Base-by-base conservation (phyloP, 106 monocot species). In the Phalaenopsis equestris region DNA sequence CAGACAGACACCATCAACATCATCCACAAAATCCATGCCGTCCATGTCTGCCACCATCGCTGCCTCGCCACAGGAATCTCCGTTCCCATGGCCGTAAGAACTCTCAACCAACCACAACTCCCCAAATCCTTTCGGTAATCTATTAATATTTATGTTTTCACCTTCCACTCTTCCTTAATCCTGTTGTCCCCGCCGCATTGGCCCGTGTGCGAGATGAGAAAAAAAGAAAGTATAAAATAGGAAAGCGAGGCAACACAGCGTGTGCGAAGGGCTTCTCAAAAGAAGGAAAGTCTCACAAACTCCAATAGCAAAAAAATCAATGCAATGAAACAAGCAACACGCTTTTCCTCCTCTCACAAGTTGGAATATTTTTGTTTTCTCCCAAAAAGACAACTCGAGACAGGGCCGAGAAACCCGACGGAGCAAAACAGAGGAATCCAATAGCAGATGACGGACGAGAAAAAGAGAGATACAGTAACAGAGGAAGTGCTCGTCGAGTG, bases 41-140 rank as follows among this genome's bases (percentile, higher is more conserved):
- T 76, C 52, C 85, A 46, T 41, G 84, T 86, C 56, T 81, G 49
- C 86, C 89, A 75, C 89, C 89, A 80, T 41, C 72, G 80, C 3
- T 52, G 75, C 23, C 61, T 57, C 12, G 81, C 72, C 36, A 49
- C 47, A 30, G 18, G 78, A 64, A 73, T 85, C 80, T 76, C 67
- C 39, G 58, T 46, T 46, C 82, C 82, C 82, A 75, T 82, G 18
- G 10, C 47, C 73, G 19, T 0, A 9, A 19, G 15, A 58, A 76
- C 72, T 72, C 39, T 14, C 30, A 30, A 30, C 30, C 15, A 11
- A 36, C 52, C 76, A 8, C 45, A 10, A 39, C 19, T 21, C 73
- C 55, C 39, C 41, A 15, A 55, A 12, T 52, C 21, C 75, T 45
- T 55, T 55, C 23, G 12, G 5, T 49, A 76, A 2, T 74, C 8